Evolutionary conservation across 169 alveolate genomes (phyloP), one percentile per base, ranked within the genome.

Genomic region (Plasmodium inui): DNA sequence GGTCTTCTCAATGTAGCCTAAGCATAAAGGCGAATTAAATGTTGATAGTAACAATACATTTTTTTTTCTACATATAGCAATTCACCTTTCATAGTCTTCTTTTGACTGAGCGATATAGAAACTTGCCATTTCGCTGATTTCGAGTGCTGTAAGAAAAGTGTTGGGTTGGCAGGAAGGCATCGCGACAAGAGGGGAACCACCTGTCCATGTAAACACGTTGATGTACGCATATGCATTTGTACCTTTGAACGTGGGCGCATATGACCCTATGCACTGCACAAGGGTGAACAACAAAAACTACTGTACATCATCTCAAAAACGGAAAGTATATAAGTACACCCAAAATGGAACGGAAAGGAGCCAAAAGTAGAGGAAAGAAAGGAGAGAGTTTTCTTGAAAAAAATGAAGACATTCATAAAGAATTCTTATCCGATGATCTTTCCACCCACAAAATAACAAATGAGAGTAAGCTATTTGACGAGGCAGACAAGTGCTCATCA

Each of bases 21-120:
- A 67, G 76, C 5, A 67, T 67, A 67, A n/a, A 67, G 76, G 76
- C n/a, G 76, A 67, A 67, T 67, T 67, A 19, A 28, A 67, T 67
- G n/a, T 19, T 28, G 37, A 67, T 67, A 14, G 37, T 22, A 22
- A 67, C 37, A 26, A 9, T 67, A 67, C 76, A 22, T 67, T 67
- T 67, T 67, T 19, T 67, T 67, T 22, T n/a, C 17, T 19, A 67
- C 37, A 67, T 67, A 22, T 67, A 67, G 39, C 7, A 67, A 67
- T 67, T 67, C 30, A 19, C 9, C 37, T 26, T 67, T 67, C 19
- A 22, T 67, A 67, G 76, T 28, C 41, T 67, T 22, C 76, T 67
- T 26, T 67, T 67, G 34, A 67, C n/a, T 67, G 22, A 26, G 30
- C 37, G n/a, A 67, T 19, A 67, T 67, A 26, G 37, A 28, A 67